Evolutionary conservation across 163 green algal genomes (phyloP), one percentile per base, ranked within the genome.

Genomic region (Chloroidium sp.): DNA sequence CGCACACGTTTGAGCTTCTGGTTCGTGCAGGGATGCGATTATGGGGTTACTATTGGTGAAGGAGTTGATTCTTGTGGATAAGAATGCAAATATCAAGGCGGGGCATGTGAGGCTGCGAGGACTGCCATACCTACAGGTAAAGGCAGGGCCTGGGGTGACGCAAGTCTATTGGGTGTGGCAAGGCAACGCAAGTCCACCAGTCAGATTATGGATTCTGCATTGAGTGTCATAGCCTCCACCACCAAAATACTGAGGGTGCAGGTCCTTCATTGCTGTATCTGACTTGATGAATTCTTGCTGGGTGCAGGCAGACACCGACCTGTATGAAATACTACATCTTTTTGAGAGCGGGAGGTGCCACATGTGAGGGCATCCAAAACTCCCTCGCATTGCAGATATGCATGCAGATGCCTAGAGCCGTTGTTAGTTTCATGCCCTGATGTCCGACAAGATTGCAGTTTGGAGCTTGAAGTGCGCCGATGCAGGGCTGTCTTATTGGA

Each of bases 251-350:
- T 36, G 36, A 36, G 36, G 36, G 36, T 36, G 36, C 36, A 36
- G 36, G 36, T 36, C 36, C 36, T 36, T 36, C 36, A 36, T 36
- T 36, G 36, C 36, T 36, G 36, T 36, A 36, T 36, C 36, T 36
- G 36, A 36, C 36, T 36, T 36, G 36, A 36, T 36, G 36, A 36
- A 36, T 36, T 36, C 36, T 36, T 36, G 36, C 36, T 6, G 64
- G 6, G 79, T 91, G 67, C 76, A 72, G 2, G 81, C 80, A 60
- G 82, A 86, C 79, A 96, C 90, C 2, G 87, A 88, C 1, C 93
- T 97, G 87, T 98, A 97, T 86, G 95, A 98, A 87, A 91, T 97
- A 88, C 88, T 98, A 4, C 91, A 92, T 80, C 92, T 98, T n/a
- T 98, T 98, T 85, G 90, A 97, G 85, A 95, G 92, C 1, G 94